These are phyloP conservation scores for Trichocladium uniseriatum DNA, from an alignment of 495 filamentous ascomycete genomes.

Conservation along the genomic window DNA sequence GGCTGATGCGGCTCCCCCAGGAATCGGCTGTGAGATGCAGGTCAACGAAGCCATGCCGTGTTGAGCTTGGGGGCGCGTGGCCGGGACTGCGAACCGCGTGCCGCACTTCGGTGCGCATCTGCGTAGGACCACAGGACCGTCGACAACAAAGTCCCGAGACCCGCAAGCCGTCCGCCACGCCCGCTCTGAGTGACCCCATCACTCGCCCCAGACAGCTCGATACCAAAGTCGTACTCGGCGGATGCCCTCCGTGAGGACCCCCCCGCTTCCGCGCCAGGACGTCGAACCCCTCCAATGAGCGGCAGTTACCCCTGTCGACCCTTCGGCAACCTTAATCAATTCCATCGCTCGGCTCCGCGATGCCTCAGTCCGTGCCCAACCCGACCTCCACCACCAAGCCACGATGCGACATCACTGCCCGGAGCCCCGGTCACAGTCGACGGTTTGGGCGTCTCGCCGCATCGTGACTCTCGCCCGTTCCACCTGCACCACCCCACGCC, in stretches of 20 bases:
- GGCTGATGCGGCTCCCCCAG: too few species aligned
- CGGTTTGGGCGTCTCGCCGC: constrained; percentile 17
- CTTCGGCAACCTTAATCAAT: constrained; percentile 20
- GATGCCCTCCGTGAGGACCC: constrained; percentile 22
- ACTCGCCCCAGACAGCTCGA: too few species aligned
- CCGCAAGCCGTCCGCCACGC: too few species aligned
- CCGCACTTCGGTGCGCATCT: too few species aligned
- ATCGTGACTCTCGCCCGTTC: constrained; percentile 2
- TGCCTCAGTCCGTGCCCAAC: constrained; percentile 13
- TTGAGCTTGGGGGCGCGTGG: too few species aligned
- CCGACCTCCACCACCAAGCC: constrained; percentile 4
- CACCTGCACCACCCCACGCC: constrained; percentile 4
- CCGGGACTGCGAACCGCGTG: too few species aligned
- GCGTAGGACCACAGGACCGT: too few species aligned
- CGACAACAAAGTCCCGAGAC: too few species aligned
- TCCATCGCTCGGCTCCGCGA: too few species aligned
- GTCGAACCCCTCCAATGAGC: constrained; percentile 20
- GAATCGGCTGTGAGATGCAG: too few species aligned
- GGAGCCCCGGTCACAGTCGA: constrained; percentile 10
- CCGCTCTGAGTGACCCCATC: too few species aligned
- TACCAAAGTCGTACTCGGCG: constrained; percentile 21
- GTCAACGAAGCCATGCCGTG: too few species aligned
- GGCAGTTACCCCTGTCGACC: constrained; percentile 21
- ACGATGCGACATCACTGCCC: constrained; percentile 20
- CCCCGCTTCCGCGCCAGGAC: not conserved